Evolutionary conservation across 257 asterid species (phyloP).

Genomic region (Solanum chilense): DNA sequence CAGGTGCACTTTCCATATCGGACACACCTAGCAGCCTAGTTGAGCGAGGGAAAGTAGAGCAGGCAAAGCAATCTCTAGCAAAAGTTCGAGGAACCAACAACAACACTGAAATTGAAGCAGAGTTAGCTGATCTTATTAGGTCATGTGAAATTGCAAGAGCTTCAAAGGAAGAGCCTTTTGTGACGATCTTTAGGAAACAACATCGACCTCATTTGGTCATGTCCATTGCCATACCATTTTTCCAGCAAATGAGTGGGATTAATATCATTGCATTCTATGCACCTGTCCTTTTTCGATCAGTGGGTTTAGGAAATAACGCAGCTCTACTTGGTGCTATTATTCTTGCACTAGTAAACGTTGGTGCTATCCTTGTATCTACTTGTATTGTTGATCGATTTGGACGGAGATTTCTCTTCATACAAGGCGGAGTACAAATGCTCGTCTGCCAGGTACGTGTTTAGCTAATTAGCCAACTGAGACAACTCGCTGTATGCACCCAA

Average conservation of each 20-base stretch:
- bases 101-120: constrained; percentile 38
- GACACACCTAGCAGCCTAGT: constrained; percentile 89
- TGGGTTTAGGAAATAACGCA: constrained; percentile 67
- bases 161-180: constrained; percentile 62
- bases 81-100: constrained; percentile 46
- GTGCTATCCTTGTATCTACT: constrained; percentile 58
- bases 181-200: constrained; percentile 58
- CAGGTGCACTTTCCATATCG: constrained; percentile 6
- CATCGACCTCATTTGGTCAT: constrained; percentile 67
- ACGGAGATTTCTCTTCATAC: constrained; percentile 42
- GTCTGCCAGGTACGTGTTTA: constrained; percentile 28
- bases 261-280: constrained; percentile 88
- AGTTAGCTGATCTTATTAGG: constrained; percentile 57
- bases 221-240: constrained; percentile 58
- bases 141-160: constrained; percentile 62
- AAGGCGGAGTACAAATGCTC: constrained; percentile 81
- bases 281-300: constrained; percentile 60
- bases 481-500: neutral
- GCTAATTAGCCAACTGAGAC: neutral
- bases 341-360: constrained; percentile 63
- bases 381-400: constrained; percentile 70
- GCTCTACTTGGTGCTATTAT: constrained; percentile 66
- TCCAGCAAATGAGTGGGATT: constrained; percentile 80
- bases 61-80: constrained; percentile 60
- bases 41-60: constrained; percentile 60